Base-by-base conservation (phyloP, 1,284 basidiomycete genomes). In the Grifola frondosa region DNA sequence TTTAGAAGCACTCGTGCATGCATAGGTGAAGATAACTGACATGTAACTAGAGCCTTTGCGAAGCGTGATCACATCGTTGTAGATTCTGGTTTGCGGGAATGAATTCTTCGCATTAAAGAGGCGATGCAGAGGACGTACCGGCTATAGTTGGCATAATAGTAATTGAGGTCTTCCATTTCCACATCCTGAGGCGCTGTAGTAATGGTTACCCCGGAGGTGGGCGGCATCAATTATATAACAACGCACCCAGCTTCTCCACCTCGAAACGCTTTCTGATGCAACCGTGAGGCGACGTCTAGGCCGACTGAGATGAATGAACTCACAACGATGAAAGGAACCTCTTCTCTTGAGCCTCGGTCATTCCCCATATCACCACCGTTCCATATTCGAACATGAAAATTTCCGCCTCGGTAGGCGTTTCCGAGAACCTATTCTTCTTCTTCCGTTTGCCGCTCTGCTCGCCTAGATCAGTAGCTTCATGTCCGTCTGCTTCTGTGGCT, bases 61-160 rank as follows among this genome's bases (percentile, higher is more conserved):
- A 23, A 98, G 74, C 1, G 95, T 97, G 52, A 98, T 97, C 34
- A 98, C 95, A 66, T 98, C 95, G 72, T 98, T 97, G 69, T 96
- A 98, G 63, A 97, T 97, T 55, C 92, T 92, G 54, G 12, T 7
- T 51, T 30, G 22, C 46, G 21, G 22, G 20, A 37, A 42, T 31
- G 23, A 39, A 30, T 21, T 30, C 24, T 25, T 5, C 16, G 28
- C 33, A 17, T 31, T 17, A 31, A n/a, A 10, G 22, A 23, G 40
- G 28, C 17, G 30, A 43, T 19, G 30, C 16, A 46, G 50, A 47
- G 45, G 32, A 57, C 78, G 50, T 63, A 89, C 91, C 91, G 82
- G 64, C 90, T 93, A 63, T 97, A 97, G 63, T 96, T 94, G 13
- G 94, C 94, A 58, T 96, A 94, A 61, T 98, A 98, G 67, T 88